Evolutionary conservation across 345 rosid species (phyloP), one percentile per base, ranked within the genome.

Genomic region (Moricandia arvensis): DNA sequence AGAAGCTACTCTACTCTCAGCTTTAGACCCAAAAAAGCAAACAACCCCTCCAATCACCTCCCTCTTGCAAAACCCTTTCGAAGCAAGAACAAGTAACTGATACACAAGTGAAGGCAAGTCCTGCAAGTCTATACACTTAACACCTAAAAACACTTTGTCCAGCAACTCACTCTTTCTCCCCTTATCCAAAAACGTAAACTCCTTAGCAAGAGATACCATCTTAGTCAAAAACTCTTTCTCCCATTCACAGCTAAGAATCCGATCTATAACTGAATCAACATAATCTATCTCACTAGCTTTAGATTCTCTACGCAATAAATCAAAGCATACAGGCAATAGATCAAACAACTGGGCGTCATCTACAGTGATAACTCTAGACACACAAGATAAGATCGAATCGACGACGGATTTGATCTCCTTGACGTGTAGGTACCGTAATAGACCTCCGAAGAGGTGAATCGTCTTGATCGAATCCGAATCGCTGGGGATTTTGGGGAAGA

Each of bases 301-400:
- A 1, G 68, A 17, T 54, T 79, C 85, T 34, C 69, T 78, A 9
- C 78, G 80, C 31, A 90, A 51, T 59, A 86, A 64, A 58, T 81
- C 76, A 37, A 90, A 79, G 76, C 92, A 86, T 66, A 69, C 75
- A 2, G 96, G 97, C 76, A 92, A 75, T 72, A 92, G 69, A 71
- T 90, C 93, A 43, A 92, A 85, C 81, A 92, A 58, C 77, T 90
- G 93, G 8, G 93, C 85, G 29, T 92, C 97, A 61, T 88, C 97
- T 9, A 81, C 69, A 34, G 64, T 73, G n/a, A 31, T 71, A 35
- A 86, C 31, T 16, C 59, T 68, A 1, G 79, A 49, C 17, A 80
- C 75, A 79, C 64, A 67, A 0, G 54, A 72, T n/a, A 81, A 62
- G 24, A 88, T 80, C 30, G 81, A 80, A 43, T 89, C 88, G 7